Conservation (phyloP, 73 alveolate genomes). For the Symbiodinium natans region DNA sequence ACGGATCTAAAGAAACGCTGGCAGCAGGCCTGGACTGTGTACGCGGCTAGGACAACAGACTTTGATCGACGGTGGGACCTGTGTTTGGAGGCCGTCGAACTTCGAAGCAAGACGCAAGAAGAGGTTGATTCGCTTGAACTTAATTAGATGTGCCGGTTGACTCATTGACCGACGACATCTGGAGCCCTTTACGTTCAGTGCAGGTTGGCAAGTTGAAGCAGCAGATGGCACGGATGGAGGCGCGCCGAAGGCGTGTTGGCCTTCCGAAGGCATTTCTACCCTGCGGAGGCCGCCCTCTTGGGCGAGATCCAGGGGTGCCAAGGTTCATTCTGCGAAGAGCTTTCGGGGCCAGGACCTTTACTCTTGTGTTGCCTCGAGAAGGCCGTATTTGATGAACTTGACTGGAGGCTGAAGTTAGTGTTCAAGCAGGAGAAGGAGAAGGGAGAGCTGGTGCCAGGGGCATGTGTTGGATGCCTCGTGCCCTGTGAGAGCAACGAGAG, state of each 20-base stretch:
- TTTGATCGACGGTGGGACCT: too few relatives aligned
- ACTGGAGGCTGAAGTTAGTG: background rate
- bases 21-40: conserved; percentile 18
- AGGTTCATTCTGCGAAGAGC: background rate
- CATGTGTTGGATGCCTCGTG: too few relatives aligned
- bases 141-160: background rate
- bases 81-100: background rate
- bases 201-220: background rate
- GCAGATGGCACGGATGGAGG: background rate
- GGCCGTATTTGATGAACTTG: background rate
- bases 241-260: too few relatives aligned
- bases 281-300: background rate
- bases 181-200: background rate
- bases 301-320: background rate
- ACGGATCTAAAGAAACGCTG: background rate
- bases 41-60: too few relatives aligned
- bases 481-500: too few relatives aligned
- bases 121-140: background rate
- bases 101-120: background rate
- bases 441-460: background rate
- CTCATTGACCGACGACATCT: too few relatives aligned
- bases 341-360: background rate
- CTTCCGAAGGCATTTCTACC: too few relatives aligned
- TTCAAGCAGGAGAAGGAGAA: background rate
- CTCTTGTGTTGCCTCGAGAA: background rate